phyloP scores from a whole-genome alignment of 495 filamentous ascomycete genomes.

The Trichoderma erinaceum region DNA sequence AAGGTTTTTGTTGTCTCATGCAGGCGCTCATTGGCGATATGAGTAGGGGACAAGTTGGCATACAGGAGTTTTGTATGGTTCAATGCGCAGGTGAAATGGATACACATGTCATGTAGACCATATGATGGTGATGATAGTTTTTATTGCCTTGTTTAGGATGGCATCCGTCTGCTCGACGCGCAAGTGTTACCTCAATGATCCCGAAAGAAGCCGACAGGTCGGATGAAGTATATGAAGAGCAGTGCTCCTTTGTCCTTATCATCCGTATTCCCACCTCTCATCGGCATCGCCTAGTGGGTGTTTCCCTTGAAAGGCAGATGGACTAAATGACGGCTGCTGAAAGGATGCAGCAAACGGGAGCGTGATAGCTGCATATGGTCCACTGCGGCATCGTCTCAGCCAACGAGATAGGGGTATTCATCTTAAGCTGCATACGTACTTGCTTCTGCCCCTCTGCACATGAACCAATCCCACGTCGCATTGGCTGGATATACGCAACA shows the following conservation, averaged over 20 bases:
- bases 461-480: not conserved
- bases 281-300: slow-evolving; percentile 1
- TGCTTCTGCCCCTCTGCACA: not conserved
- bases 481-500: not conserved
- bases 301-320: not conserved
- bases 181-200: slow-evolving; percentile 1
- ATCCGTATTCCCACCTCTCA: not conserved
- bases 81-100: not conserved
- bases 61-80: slow-evolving; percentile 5
- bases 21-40: slow-evolving; percentile 1
- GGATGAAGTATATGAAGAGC: not conserved
- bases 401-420: not conserved
- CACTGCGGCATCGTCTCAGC: not conserved
- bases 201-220: not conserved
- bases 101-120: slow-evolving; percentile 8
- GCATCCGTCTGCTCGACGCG: not conserved
- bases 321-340: not conserved
- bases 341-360: not conserved
- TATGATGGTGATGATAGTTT: not conserved
- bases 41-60: not conserved
- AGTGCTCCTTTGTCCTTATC: not conserved
- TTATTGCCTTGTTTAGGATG: not conserved
- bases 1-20: not conserved
- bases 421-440: not conserved
- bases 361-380: not conserved